Conservation (phyloP, 805 yeast genomes). For the Naumovozyma dairenensis region DNA sequence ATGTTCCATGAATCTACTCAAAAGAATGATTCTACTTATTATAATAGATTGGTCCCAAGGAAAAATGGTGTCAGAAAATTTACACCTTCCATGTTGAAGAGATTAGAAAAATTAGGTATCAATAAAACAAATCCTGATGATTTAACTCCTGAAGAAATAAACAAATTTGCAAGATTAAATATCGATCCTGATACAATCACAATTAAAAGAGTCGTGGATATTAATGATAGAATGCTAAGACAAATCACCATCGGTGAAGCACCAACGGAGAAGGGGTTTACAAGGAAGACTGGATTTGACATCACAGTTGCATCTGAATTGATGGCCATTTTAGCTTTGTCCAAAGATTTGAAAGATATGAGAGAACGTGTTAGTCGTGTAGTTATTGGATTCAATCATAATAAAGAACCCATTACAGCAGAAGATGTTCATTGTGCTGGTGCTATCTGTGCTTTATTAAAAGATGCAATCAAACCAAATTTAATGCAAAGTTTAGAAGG, state of each 20-base stretch:
- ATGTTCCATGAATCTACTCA: slow-evolving; percentile 91
- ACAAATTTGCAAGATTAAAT: slow-evolving; percentile 69
- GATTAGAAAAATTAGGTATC: slow-evolving; percentile 76
- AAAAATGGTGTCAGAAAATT: slow-evolving; percentile 74
- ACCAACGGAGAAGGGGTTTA: slow-evolving; percentile 82
- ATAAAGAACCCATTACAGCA: slow-evolving; percentile 79
- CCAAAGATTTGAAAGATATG: slow-evolving; percentile 71
- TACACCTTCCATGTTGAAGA: slow-evolving; percentile 66
- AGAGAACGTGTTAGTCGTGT: slow-evolving; percentile 79
- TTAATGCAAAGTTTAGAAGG: slow-evolving; percentile 97
- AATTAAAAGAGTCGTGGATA: slow-evolving; percentile 88
- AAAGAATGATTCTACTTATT: slow-evolving; percentile 65
- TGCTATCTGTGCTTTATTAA: slow-evolving; percentile 86
- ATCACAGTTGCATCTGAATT: slow-evolving; percentile 93
- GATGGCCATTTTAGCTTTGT: slow-evolving; percentile 89
- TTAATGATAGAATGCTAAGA: slow-evolving; percentile 85
- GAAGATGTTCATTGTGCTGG: slow-evolving; percentile 96
- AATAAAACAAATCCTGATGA: slow-evolving; percentile 69
- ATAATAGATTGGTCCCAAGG: slow-evolving; percentile 75
- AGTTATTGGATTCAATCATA: slow-evolving; percentile 72
- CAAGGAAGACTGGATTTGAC: slow-evolving; percentile 85
- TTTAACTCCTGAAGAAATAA: slow-evolving; percentile 66
- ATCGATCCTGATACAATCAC: slow-evolving; percentile 87
- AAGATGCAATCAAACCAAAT: slow-evolving; percentile 94
- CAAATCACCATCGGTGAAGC: slow-evolving; percentile 86